Conservation (phyloP, 2,329 filamentous ascomycete genomes). For the Colletotrichum sp. region DNA sequence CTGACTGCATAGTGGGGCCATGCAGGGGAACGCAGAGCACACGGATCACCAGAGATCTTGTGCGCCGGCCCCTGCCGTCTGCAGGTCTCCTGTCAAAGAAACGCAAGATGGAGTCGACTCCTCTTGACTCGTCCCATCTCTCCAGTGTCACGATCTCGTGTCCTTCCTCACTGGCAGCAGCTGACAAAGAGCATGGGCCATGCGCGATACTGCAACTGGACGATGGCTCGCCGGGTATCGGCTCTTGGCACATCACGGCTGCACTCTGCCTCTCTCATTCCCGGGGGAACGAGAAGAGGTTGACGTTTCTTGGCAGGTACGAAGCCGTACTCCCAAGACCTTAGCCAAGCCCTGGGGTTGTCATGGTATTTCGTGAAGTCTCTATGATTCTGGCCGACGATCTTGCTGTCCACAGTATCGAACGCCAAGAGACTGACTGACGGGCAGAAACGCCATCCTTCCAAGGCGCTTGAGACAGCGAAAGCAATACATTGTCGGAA, state of each 20-base stretch:
- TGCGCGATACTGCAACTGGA: not conserved
- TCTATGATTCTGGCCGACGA: not conserved
- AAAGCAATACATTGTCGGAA: not conserved
- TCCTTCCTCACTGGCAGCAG: not conserved
- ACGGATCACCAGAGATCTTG: not conserved
- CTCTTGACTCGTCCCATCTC: slow-evolving; percentile 15
- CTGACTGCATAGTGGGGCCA: not conserved
- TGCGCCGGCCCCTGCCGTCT: not conserved
- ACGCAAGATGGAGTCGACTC: not conserved
- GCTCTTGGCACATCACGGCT: not conserved
- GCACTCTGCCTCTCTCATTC: not conserved
- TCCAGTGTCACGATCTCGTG: not conserved
- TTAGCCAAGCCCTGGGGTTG: not conserved
- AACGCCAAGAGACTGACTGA: not conserved
- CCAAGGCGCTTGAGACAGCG: not conserved
- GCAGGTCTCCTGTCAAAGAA: not conserved
- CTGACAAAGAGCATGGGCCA: not conserved
- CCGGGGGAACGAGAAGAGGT: not conserved
- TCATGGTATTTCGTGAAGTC: not conserved
- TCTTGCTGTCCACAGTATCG: not conserved
- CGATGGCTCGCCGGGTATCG: not conserved
- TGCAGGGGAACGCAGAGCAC: not conserved
- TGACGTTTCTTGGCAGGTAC: not conserved
- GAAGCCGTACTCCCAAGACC: not conserved
- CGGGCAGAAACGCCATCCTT: not conserved